Evolutionary conservation across 345 rosid species (phyloP), one percentile per base, ranked within the genome.

Genomic region (Ceriops decandra): DNA sequence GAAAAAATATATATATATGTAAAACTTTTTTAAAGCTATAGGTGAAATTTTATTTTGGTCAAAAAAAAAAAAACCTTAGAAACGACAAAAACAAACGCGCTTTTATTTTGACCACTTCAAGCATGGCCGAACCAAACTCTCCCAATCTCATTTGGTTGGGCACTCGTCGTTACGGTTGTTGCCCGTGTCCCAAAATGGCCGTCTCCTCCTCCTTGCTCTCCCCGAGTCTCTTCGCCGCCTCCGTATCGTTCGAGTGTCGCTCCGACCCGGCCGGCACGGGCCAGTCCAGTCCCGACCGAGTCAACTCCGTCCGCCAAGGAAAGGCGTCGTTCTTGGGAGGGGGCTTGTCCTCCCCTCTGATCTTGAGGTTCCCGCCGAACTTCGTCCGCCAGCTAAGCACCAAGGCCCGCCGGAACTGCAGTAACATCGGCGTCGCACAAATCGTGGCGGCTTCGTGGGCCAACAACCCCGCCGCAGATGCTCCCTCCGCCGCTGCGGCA

Each of bases 381-480:
- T 91, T 89, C 74, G 99, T 90, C 31, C 97, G 97, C 70, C 99
- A 95, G 87, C 92, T 95, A 35, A 91, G 98, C 82, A 85, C 75
- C 64, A 95, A 91, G 89, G 93, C 95, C 56, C 91, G 99, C 62
- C 85, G 99, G 72, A 95, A 95, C 87, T 95, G 96, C 80, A 86
- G 96, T 89, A 95, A 95, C 82, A 95, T 95, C 79, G 99, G 99
- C 57, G 99, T 95, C 52, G 99, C 99, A 17, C 99, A 95, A 82
- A 82, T 95, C 68, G 99, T 90, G 47, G 98, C 99, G 31, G 99
- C 99, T 56, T 85, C 91, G 81, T 95, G 99, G 99, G 79, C 99
- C 6, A 84, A 95, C 85, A 68, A 74, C 73, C 60, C 85, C 16
- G 35, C 81, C 60, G 52, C 91, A 30, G 77, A 80, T 21, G 74